Conservation (phyloP, 345 rosid species). For the Eucalyptus pauciflora region DNA sequence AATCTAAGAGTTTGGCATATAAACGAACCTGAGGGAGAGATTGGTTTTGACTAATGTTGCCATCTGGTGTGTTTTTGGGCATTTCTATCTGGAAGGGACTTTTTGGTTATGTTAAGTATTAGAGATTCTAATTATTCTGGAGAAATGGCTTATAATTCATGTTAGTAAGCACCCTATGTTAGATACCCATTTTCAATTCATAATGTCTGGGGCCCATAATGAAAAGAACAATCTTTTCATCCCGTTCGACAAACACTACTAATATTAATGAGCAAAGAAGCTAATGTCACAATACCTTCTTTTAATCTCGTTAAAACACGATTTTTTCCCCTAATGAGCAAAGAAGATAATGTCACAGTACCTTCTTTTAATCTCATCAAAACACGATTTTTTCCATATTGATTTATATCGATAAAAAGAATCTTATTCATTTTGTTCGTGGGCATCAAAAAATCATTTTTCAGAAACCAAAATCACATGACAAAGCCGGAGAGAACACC, state of each 20-base stretch:
- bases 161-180: background rate
- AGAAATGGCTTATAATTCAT: background rate
- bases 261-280: background rate
- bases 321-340: background rate
- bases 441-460: background rate
- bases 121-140: background rate
- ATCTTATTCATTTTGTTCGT: fast-evolving
- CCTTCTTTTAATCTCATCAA: background rate
- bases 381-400: too few relatives aligned
- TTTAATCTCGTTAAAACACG: background rate
- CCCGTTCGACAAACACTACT: fast-evolving
- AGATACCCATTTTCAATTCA: background rate
- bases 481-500: background rate
- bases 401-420: too few relatives aligned
- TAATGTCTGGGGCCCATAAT: background rate
- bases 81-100: background rate
- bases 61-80: background rate
- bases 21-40: background rate
- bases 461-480: background rate
- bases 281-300: background rate
- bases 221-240: too few relatives aligned
- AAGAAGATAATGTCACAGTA: too few relatives aligned
- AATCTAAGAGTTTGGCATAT: background rate
- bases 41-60: background rate
- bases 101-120: background rate